Evolutionary conservation across 2,329 filamentous ascomycete species (phyloP).

Genomic region (Fusarium xylarioides): DNA sequence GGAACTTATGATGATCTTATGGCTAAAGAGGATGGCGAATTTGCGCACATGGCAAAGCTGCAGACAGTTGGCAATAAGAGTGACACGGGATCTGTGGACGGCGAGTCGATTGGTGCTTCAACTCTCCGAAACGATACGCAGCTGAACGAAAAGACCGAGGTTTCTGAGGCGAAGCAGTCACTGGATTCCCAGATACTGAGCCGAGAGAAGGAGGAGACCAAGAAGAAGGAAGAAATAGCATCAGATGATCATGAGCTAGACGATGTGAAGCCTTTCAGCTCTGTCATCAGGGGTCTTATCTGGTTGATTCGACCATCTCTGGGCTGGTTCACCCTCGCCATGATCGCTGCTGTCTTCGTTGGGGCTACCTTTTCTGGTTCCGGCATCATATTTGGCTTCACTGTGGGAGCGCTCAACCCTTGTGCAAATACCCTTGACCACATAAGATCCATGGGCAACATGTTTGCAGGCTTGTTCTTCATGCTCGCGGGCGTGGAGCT

Average conservation of each 20-base stretch:
- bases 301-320: conserved; percentile 51
- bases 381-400: conserved; percentile 59
- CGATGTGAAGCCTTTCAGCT: conserved; percentile 49
- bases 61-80: conserved; percentile 48
- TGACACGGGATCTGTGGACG: conserved; percentile 41
- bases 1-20: conserved; percentile 70
- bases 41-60: conserved; percentile 60
- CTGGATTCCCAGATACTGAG: neutral
- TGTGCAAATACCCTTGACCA: conserved; percentile 51
- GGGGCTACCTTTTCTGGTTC: conserved; percentile 63
- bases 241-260: conserved; percentile 50
- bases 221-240: conserved; percentile 33
- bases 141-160: conserved; percentile 13
- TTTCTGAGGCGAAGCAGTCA: conserved; percentile 10
- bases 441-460: conserved; percentile 51
- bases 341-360: conserved; percentile 59
- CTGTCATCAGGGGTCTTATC: conserved; percentile 50
- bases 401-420: conserved; percentile 56
- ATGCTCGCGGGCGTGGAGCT: conserved; percentile 58
- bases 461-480: conserved; percentile 66
- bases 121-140: conserved; percentile 19
- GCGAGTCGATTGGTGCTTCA: conserved; percentile 29
- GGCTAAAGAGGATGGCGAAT: conserved; percentile 56
- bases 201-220: neutral
- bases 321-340: conserved; percentile 50